Evolutionary conservation across 2,329 filamentous ascomycete species (phyloP).

Genomic region (Colletotrichum kahawae): DNA sequence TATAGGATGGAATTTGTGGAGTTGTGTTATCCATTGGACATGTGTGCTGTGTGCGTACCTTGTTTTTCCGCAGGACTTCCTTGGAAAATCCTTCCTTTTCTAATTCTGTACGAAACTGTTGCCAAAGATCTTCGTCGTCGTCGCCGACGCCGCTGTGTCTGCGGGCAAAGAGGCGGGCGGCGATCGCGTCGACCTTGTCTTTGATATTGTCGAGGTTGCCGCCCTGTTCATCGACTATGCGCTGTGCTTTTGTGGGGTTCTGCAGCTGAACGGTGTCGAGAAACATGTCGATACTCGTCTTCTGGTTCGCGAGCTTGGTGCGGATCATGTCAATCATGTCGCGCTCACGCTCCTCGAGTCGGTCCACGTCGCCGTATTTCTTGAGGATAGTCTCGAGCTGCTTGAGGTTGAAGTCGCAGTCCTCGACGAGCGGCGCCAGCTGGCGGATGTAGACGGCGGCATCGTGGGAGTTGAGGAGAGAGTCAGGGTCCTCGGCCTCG

Average conservation of each 20-base stretch:
- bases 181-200: constrained; percentile 65
- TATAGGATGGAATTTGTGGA: not conserved
- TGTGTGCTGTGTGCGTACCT: constrained; percentile 47
- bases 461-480: constrained; percentile 51
- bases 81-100: constrained; percentile 62
- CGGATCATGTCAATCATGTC: constrained; percentile 47
- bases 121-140: constrained; percentile 61
- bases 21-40: not conserved
- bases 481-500: constrained; percentile 62
- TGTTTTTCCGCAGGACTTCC: constrained; percentile 59
- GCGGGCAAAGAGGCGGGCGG: constrained; percentile 53
- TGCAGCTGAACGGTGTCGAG: constrained; percentile 63
- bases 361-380: constrained; percentile 40
- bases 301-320: constrained; percentile 55
- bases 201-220: constrained; percentile 58
- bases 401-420: constrained; percentile 59
- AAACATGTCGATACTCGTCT: constrained; percentile 58
- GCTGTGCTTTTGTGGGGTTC: constrained; percentile 43
- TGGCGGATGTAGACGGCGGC: constrained; percentile 52
- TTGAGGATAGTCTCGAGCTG: constrained; percentile 60
- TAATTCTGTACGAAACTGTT: constrained; percentile 62
- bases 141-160: constrained; percentile 40
- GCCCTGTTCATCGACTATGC: constrained; percentile 39
- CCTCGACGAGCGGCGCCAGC: constrained; percentile 56
- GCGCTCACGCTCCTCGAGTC: constrained; percentile 34